Conservation (phyloP, 371 early-diverging fungal genomes). For the Actinomucor elegans region DNA sequence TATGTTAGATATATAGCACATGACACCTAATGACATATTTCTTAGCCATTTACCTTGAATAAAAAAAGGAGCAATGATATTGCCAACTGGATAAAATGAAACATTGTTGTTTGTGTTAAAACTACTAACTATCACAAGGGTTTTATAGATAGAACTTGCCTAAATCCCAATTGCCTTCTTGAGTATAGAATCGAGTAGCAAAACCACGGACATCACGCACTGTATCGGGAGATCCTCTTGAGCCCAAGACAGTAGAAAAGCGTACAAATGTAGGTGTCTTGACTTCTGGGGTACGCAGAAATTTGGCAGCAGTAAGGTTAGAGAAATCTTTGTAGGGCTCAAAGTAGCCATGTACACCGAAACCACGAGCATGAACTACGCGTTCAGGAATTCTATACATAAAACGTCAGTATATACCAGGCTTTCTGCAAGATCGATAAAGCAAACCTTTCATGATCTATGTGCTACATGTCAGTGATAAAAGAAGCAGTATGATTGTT, state of each 20-base stretch:
- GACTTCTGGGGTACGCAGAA: constrained; percentile 32
- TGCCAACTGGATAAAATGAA: constrained; percentile 33
- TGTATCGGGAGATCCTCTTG: constrained; percentile 50
- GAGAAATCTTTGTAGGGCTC: constrained; percentile 44
- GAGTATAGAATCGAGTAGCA: constrained; percentile 61
- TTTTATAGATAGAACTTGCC: neutral
- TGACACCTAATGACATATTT: too few species aligned
- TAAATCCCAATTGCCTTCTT: constrained; percentile 56
- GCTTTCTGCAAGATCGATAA: neutral
- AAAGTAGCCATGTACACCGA: constrained; percentile 58
- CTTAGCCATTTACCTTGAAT: constrained; percentile 22
- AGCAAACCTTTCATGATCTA: constrained; percentile 29
- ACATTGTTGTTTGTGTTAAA: neutral
- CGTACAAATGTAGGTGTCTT: constrained; percentile 59
- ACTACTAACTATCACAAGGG: too few species aligned
- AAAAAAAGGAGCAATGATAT: constrained; percentile 51
- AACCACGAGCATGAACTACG: constrained; percentile 56
- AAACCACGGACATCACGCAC: constrained; percentile 62
- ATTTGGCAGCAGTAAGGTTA: constrained; percentile 44
- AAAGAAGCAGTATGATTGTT: too few species aligned
- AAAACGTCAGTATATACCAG: too few species aligned
- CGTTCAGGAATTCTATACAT: constrained; percentile 58
- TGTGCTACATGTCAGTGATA: neutral
- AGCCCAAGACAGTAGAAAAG: constrained; percentile 58
- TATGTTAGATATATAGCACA: too few species aligned